Evolutionary conservation across 768 basidiomycete genomes (phyloP).

Genomic region (Hericium rajendrae): DNA sequence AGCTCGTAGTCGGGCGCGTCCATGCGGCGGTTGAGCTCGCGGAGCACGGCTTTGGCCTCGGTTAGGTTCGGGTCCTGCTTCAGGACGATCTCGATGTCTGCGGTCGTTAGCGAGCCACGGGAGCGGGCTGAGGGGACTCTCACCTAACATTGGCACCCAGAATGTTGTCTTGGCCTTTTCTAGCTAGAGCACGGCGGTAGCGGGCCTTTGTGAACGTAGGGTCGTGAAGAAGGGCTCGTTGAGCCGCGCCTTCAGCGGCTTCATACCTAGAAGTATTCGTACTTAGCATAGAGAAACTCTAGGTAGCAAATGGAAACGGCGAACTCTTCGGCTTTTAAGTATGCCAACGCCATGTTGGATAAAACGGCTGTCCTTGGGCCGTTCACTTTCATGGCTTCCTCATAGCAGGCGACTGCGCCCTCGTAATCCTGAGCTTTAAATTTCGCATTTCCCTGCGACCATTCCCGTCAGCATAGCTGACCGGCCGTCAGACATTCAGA

Average conservation of each 20-base stretch:
- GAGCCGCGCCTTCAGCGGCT: conserved; percentile 22
- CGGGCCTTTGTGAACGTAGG: conserved; percentile 26
- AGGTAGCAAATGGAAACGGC: conserved; percentile 2
- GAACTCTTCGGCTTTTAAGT: conserved; percentile 29
- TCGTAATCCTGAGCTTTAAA: conserved; percentile 33
- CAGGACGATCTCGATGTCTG: conserved; percentile 23
- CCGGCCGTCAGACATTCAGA: neutral
- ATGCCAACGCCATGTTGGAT: conserved; percentile 32
- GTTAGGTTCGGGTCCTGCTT: conserved; percentile 19
- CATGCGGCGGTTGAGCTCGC: neutral
- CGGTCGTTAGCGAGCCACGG: neutral
- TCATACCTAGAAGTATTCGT: conserved; percentile 13
- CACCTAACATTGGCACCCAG: neutral
- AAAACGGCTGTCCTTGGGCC: conserved; percentile 30
- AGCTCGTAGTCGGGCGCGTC: neutral
- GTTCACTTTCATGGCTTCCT: conserved; percentile 13
- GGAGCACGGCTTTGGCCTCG: conserved; percentile 15
- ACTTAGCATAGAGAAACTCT: neutral
- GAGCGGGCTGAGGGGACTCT: neutral
- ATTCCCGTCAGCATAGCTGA: neutral
- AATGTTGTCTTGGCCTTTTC: conserved; percentile 16
- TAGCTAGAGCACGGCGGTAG: conserved; percentile 26
- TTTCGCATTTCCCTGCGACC: conserved; percentile 31
- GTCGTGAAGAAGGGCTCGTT: conserved; percentile 12
- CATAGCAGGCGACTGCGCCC: conserved; percentile 23